Evolutionary conservation across 2,329 filamentous ascomycete species (phyloP).

Genomic region (Periconia digitata): DNA sequence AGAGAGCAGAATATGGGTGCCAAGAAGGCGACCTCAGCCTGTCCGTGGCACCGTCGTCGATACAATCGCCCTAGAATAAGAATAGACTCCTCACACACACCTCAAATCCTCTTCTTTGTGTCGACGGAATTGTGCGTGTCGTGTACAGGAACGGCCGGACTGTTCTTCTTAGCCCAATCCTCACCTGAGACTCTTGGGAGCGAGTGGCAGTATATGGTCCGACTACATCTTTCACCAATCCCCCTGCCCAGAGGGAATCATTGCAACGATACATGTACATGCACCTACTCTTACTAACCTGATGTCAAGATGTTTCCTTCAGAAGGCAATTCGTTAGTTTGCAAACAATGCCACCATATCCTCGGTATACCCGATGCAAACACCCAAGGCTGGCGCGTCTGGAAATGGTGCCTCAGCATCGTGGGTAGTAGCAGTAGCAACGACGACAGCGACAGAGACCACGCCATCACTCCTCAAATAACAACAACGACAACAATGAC

Average conservation of each 20-base stretch:
- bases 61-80: conserved; percentile 61
- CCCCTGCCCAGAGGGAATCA: conserved; percentile 4
- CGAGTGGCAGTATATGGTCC: conserved; percentile 32
- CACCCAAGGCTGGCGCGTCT: conserved; percentile 51
- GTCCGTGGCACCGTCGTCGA: conserved; percentile 56
- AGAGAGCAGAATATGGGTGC: conserved; percentile 42
- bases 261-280: too few relatives aligned
- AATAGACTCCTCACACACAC: conserved; percentile 25
- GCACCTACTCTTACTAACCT: conserved; percentile 17
- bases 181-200: conserved; percentile 32
- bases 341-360: conserved; percentile 41
- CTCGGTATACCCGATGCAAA: conserved; percentile 46
- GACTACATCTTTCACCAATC: conserved; percentile 28
- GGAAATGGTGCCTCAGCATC: conserved; percentile 51
- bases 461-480: background rate
- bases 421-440: conserved; percentile 5
- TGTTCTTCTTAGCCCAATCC: conserved; percentile 35
- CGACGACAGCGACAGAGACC: conserved; percentile 6
- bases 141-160: conserved; percentile 31
- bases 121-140: conserved; percentile 32
- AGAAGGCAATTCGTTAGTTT: conserved; percentile 27
- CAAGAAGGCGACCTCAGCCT: conserved; percentile 58
- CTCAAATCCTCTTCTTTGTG: conserved; percentile 30
- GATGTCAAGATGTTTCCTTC: background rate
- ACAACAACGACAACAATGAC: conserved; percentile 6